phyloP scores from a whole-genome alignment of 192 early-diverging fungal genomes.

The Coemansia javaensis region DNA sequence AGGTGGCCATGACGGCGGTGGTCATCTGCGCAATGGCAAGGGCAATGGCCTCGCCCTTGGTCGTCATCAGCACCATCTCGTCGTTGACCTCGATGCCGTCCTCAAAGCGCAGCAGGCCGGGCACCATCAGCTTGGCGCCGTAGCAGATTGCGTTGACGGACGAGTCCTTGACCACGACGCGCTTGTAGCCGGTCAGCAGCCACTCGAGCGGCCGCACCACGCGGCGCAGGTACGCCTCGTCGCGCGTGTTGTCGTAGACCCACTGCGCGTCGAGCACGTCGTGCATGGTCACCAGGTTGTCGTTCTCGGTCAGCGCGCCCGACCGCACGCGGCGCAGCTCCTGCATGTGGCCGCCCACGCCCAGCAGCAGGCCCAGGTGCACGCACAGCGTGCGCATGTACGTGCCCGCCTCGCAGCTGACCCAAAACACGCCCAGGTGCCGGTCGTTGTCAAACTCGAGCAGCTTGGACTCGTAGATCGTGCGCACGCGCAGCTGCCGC shows the following conservation, averaged over 20 bases:
- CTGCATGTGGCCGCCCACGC: slow-evolving; percentile 98
- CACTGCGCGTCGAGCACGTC: slow-evolving; percentile 98
- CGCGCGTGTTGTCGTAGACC: slow-evolving; percentile 95
- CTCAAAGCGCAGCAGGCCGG: slow-evolving; percentile 94
- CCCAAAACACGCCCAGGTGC: slow-evolving; percentile 96
- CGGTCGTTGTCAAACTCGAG: slow-evolving; percentile 96
- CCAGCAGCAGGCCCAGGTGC: slow-evolving; percentile 91
- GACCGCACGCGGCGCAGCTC: slow-evolving; percentile 96
- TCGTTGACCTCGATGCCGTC: slow-evolving; percentile 93
- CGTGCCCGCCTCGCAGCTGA: slow-evolving; percentile 96
- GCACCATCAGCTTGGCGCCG: slow-evolving; percentile 98
- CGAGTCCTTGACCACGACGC: slow-evolving; percentile 96
- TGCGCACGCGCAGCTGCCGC: slow-evolving; percentile 97
- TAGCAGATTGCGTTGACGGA: slow-evolving; percentile 99
- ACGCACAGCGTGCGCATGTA: slow-evolving; percentile 99
- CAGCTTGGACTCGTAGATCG: slow-evolving; percentile 94
- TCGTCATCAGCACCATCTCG: slow-evolving; percentile 98
- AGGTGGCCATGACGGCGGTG: slow-evolving; percentile 94
- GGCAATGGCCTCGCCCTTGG: slow-evolving; percentile 99
- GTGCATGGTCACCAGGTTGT: slow-evolving; percentile 97
- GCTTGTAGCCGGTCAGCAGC: slow-evolving; percentile 92
- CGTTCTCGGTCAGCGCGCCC: slow-evolving; percentile 86
- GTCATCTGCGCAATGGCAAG: slow-evolving; percentile 97
- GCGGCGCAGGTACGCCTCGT: slow-evolving; percentile 94
- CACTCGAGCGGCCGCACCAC: slow-evolving; percentile 92